Evolutionary conservation across 1,284 basidiomycete genomes (phyloP).

Genomic region (Naganishia albida): DNA sequence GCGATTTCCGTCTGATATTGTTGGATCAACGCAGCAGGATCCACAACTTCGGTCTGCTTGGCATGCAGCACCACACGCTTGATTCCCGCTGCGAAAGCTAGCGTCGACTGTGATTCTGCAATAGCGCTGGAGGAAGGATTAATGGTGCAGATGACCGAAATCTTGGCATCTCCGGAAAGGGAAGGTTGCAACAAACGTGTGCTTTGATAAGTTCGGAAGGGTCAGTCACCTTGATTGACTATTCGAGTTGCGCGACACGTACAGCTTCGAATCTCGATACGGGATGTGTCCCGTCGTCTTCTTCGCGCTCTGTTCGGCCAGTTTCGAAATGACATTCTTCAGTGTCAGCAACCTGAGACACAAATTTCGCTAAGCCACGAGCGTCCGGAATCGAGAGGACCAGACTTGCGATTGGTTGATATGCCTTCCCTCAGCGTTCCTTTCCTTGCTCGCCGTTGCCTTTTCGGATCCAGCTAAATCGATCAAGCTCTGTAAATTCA

Average conservation of each 20-base stretch:
- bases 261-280: constrained; percentile 87
- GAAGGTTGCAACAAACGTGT: constrained; percentile 95
- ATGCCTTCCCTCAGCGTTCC: constrained; percentile 87
- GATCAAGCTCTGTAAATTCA: constrained; percentile 68
- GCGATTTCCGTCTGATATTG: constrained; percentile 89
- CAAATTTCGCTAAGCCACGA: neutral
- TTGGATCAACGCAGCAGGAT: constrained; percentile 83
- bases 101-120: constrained; percentile 76
- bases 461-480: constrained; percentile 97
- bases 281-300: constrained; percentile 85
- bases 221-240: neutral
- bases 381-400: neutral
- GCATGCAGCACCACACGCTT: constrained; percentile 69
- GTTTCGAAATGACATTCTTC: constrained; percentile 81
- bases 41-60: constrained; percentile 87
- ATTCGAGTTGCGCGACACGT: neutral
- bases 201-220: constrained; percentile 32
- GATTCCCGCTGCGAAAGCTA: constrained; percentile 71
- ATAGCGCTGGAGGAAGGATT: constrained; percentile 73
- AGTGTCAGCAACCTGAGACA: constrained; percentile 73
- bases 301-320: constrained; percentile 81
- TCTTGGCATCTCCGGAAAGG: constrained; percentile 88
- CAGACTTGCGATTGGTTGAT: constrained; percentile 64
- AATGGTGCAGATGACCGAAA: constrained; percentile 94
- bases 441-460: constrained; percentile 87